Evolutionary conservation across 2,329 filamentous ascomycete species (phyloP).

Genomic region (Aspergillus vadensis): DNA sequence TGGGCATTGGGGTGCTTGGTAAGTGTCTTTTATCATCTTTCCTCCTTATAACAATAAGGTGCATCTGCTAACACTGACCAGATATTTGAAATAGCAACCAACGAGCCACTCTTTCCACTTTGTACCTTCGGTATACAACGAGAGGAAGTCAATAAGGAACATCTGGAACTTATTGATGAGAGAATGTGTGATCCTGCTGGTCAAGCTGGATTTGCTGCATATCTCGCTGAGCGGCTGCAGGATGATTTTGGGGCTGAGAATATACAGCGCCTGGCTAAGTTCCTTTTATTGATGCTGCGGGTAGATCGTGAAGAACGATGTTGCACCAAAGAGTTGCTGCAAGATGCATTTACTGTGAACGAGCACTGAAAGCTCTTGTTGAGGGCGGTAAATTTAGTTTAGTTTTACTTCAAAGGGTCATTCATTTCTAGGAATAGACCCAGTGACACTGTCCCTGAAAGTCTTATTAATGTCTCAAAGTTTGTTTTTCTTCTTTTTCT

Average conservation of each 20-base stretch:
- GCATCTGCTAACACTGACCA: background rate
- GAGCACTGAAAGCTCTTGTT: too few relatives aligned
- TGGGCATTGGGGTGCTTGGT: slow-evolving; percentile 28
- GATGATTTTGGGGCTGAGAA: slow-evolving; percentile 18
- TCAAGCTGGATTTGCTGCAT: slow-evolving; percentile 9
- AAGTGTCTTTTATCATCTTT: slow-evolving; percentile 11
- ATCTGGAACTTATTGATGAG: slow-evolving; percentile 11
- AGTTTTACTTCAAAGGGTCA: too few relatives aligned
- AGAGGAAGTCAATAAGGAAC: slow-evolving; percentile 18
- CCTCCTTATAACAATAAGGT: background rate
- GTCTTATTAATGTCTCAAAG: too few relatives aligned
- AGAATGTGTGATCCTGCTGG: background rate
- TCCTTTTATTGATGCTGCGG: slow-evolving; percentile 20
- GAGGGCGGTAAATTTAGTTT: too few relatives aligned
- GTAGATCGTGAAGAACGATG: slow-evolving; percentile 7
- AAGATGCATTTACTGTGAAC: slow-evolving; percentile 9
- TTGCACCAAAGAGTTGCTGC: slow-evolving; percentile 8
- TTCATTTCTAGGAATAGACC: too few relatives aligned
- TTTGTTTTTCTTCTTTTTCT: too few relatives aligned
- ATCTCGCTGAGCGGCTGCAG: slow-evolving; percentile 20
- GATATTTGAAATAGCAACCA: slow-evolving; percentile 27
- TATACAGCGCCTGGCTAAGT: slow-evolving; percentile 15
- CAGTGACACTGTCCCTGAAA: too few relatives aligned
- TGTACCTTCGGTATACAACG: slow-evolving; percentile 17
- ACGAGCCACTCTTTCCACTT: slow-evolving; percentile 22